These are phyloP conservation scores for Pythium sp. DNA, from an alignment of 352 stramenopile genomes.

Conservation along the genomic window DNA sequence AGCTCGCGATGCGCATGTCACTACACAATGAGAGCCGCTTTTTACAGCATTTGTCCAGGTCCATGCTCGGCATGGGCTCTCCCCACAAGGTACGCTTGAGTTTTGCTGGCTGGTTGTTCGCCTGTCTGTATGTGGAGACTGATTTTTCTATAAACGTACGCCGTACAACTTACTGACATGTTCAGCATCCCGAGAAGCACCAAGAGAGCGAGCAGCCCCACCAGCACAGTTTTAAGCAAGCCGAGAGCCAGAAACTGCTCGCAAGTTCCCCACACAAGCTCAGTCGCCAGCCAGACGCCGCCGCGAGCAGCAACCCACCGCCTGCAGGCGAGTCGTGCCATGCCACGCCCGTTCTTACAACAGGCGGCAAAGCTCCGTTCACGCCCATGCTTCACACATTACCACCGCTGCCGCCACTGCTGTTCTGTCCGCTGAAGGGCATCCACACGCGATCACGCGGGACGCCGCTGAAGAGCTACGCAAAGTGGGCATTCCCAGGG, in stretches of 20 bases:
- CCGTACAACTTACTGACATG: not conserved
- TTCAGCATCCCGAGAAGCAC: slow-evolving; percentile 19
- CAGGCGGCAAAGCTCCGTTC: slow-evolving; percentile 18
- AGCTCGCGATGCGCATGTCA: slow-evolving; percentile 63
- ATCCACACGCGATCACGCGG: slow-evolving; percentile 28
- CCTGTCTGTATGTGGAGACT: not conserved
- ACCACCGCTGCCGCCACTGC: slow-evolving; percentile 51
- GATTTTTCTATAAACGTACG: slow-evolving; percentile 8
- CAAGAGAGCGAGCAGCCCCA: slow-evolving; percentile 11
- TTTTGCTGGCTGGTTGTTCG: not conserved
- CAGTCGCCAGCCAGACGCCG: not conserved
- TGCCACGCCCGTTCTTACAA: slow-evolving; percentile 13
- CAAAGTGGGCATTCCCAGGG: slow-evolving; percentile 40
- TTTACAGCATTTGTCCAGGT: slow-evolving; percentile 66
- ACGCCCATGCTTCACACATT: slow-evolving; percentile 26
- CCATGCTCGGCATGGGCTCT: slow-evolving; percentile 46
- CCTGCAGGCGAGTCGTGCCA: not conserved
- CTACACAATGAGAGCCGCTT: slow-evolving; percentile 61
- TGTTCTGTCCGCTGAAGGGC: slow-evolving; percentile 49
- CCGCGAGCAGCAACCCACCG: not conserved
- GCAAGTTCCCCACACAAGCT: slow-evolving; percentile 15
- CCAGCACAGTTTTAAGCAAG: slow-evolving; percentile 29
- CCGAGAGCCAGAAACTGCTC: slow-evolving; percentile 28
- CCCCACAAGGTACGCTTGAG: slow-evolving; percentile 40
- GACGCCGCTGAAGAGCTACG: slow-evolving; percentile 53